Conservation (phyloP, 805 yeast genomes). For the Candida patagonica region DNA sequence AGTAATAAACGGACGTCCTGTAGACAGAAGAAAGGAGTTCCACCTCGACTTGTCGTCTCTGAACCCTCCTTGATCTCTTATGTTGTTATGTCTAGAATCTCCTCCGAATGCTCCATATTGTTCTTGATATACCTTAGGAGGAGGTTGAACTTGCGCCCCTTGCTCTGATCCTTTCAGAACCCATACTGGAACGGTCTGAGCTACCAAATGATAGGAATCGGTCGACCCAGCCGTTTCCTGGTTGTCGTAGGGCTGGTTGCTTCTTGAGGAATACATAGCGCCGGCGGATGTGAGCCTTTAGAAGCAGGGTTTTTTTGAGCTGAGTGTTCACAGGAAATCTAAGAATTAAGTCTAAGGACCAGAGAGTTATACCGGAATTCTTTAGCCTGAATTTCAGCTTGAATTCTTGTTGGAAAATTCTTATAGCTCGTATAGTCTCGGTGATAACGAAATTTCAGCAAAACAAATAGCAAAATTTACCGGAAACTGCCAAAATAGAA, state of each 20-base stretch:
- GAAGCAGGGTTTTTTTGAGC: too few species aligned
- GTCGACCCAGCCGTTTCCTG: not conserved
- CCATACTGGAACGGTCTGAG: constrained; percentile 13
- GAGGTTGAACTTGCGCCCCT: not conserved
- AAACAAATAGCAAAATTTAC: too few species aligned
- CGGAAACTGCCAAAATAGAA: too few species aligned
- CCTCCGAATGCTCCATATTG: not conserved
- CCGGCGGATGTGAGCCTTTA: not conserved
- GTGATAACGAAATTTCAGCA: too few species aligned
- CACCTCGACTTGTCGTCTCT: constrained; percentile 8
- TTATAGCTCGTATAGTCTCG: too few species aligned
- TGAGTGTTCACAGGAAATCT: too few species aligned
- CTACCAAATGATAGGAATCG: constrained; percentile 12
- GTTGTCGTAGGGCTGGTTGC: not conserved
- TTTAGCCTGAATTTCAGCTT: too few species aligned
- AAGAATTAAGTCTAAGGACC: too few species aligned
- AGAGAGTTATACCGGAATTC: too few species aligned
- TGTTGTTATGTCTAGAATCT: not conserved
- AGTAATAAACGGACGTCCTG: constrained; percentile 9
- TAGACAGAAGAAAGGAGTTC: constrained; percentile 14
- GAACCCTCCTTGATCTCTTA: not conserved
- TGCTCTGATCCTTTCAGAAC: constrained; percentile 2
- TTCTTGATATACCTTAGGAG: not conserved
- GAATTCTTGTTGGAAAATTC: too few species aligned
- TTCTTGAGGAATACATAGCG: not conserved